These are phyloP conservation scores for Macrocybe gigantea DNA, from an alignment of 768 basidiomycete genomes.

Conservation along the genomic window DNA sequence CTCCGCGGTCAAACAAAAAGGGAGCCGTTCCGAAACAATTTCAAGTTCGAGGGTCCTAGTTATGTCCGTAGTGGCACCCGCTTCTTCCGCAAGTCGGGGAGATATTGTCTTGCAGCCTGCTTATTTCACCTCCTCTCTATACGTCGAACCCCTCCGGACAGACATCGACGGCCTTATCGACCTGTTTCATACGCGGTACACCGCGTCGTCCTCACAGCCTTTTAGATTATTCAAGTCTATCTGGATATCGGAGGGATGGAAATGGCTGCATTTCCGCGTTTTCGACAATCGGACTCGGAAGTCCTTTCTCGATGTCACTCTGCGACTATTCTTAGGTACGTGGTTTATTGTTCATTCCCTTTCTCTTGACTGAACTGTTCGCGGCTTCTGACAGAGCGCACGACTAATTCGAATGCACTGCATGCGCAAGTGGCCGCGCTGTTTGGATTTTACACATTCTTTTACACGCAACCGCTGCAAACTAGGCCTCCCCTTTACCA, in stretches of 20 bases:
- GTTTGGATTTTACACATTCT: slow-evolving; percentile 68
- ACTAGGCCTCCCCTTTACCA: slow-evolving; percentile 45
- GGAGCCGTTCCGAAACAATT: no score
- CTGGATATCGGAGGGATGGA: slow-evolving; percentile 68
- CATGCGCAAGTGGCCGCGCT: slow-evolving; percentile 55
- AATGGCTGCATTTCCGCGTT: slow-evolving; percentile 69
- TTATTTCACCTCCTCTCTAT: slow-evolving; percentile 77
- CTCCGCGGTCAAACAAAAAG: background rate
- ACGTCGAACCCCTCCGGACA: slow-evolving; percentile 55
- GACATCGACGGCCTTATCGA: slow-evolving; percentile 54
- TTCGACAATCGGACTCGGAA: slow-evolving; percentile 65
- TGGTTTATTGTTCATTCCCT: background rate
- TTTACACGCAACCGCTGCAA: slow-evolving; percentile 56
- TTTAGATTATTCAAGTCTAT: slow-evolving; percentile 67
- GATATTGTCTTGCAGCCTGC: slow-evolving; percentile 62
- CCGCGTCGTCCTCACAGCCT: slow-evolving; percentile 32
- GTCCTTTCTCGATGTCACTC: slow-evolving; percentile 50
- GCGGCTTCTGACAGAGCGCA: slow-evolving; percentile 38
- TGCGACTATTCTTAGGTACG: slow-evolving; percentile 66
- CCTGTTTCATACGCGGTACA: slow-evolving; percentile 47
- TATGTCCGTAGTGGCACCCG: slow-evolving; percentile 41
- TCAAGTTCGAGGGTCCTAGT: no score
- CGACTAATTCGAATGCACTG: slow-evolving; percentile 41
- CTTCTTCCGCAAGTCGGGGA: slow-evolving; percentile 55
- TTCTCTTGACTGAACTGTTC: slow-evolving; percentile 1